Conservation (phyloP, 371 early-diverging fungal genomes). For the Lichtheimia ramosa region DNA sequence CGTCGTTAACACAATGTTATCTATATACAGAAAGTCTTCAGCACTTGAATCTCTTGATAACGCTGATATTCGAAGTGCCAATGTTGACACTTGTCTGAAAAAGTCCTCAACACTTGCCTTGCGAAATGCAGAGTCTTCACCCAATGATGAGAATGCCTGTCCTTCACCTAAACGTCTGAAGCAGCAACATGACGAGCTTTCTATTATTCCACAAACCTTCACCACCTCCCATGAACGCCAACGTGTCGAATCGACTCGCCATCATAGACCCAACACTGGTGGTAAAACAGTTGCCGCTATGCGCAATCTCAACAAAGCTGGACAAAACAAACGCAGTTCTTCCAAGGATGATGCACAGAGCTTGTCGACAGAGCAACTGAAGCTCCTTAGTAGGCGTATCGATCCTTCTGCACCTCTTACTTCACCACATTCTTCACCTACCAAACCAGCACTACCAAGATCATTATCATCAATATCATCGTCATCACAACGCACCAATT, state of each 20-base stretch:
- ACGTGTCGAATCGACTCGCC: slow-evolving; percentile 13
- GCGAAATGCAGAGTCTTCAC: neutral
- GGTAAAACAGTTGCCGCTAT: slow-evolving; percentile 25
- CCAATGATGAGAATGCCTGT: slow-evolving; percentile 8
- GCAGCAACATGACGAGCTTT: neutral
- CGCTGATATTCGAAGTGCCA: neutral
- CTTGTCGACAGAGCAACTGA: slow-evolving; percentile 34
- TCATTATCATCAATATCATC: slow-evolving; percentile 3
- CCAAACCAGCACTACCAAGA: slow-evolving; percentile 34
- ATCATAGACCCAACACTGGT: slow-evolving; percentile 21
- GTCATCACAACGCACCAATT: neutral
- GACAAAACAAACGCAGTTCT: neutral
- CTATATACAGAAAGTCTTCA: neutral
- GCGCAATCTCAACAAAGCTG: slow-evolving; percentile 5
- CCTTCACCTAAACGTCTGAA: neutral
- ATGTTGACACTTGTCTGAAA: neutral
- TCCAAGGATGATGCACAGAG: slow-evolving; percentile 4
- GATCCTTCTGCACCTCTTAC: slow-evolving; percentile 33
- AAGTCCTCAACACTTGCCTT: neutral
- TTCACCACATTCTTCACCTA: slow-evolving; percentile 35
- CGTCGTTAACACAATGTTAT: neutral
- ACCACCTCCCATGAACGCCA: slow-evolving; percentile 8
- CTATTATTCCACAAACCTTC: slow-evolving; percentile 15
- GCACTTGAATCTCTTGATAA: neutral
- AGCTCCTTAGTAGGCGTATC: slow-evolving; percentile 42